Evolutionary conservation across 805 yeast species (phyloP), one percentile per base, ranked within the genome.

Genomic region (Metschnikowia borealis): DNA sequence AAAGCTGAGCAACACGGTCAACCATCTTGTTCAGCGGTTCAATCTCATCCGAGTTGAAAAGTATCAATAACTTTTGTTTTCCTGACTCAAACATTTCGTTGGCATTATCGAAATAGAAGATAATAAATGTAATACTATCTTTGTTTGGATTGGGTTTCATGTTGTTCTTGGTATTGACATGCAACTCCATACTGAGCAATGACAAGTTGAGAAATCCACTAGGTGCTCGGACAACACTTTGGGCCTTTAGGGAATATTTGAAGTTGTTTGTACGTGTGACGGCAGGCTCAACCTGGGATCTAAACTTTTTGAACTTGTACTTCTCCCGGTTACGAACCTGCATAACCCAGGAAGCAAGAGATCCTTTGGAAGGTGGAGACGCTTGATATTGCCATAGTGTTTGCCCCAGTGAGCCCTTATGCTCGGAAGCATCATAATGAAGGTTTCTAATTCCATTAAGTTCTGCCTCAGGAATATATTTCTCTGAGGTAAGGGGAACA

Each of bases 181-280:
- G 91, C 0, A 89, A 62, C 59, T 92, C 98, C 48, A 89, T 54
- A 5, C 78, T 70, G 33, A 90, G 66, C n/a, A 81, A 73, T 0
- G 85, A 74, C 59, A 90, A 60, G 23, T 76, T 69, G 44, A 73
- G 74, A 52, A 71, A 78, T 2, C 69, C 75, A 32, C 53, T 73
- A 5, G 74, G 74, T 48, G 61, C 66, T 56, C 70, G 64, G 38
- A 59, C 62, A 35, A 65, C 70, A 54, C 63, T 68, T 10, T 57
- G 59, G 3, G 68, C 57, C 35, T 61, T 54, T 42, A 68, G 75
- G 40, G 80, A 76, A 54, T 64, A 73, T 26, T 68, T 71, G 46
- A 65, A 71, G 37, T 67, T 68, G 33, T 66, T 54, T 1, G 71
- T 64, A 45, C 70, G 77, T 0, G 82, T 74, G 0, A 74, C 64